Evolutionary conservation across 495 filamentous ascomycete genomes (phyloP).

Genomic region (Aspergillus nanangensis): DNA sequence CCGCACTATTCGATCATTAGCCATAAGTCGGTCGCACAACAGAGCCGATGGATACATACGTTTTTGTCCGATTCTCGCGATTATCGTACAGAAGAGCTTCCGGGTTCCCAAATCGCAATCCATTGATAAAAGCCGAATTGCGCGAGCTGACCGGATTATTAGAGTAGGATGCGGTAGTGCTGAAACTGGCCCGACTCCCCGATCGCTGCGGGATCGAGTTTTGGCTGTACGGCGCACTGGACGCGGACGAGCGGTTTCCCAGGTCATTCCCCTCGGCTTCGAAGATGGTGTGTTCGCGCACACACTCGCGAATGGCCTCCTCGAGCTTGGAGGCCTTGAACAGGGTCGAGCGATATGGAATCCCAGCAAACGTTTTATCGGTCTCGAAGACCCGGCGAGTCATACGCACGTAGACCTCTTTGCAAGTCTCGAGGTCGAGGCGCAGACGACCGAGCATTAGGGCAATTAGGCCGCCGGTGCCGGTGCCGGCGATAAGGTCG

Average conservation of each 20-base stretch:
- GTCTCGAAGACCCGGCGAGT: conserved; percentile 94
- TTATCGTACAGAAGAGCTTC: conserved; percentile 72
- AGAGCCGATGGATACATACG: conserved; percentile 53
- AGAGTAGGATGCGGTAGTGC: conserved; percentile 29
- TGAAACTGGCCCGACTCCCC: conserved; percentile 40
- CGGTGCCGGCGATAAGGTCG: conserved; percentile 91
- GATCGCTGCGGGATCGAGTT: conserved; percentile 39
- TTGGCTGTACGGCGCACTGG: conserved; percentile 34
- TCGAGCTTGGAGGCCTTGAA: conserved; percentile 97
- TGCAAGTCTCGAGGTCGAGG: conserved; percentile 91
- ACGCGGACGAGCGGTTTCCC: conserved; percentile 28
- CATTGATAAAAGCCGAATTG: conserved; percentile 37
- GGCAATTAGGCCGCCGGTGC: conserved; percentile 92
- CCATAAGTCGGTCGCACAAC: no score
- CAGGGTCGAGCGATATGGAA: conserved; percentile 86
- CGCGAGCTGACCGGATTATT: conserved; percentile 24
- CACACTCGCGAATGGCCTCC: conserved; percentile 87
- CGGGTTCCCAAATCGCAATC: conserved; percentile 51
- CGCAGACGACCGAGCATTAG: conserved; percentile 93
- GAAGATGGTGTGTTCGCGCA: conserved; percentile 77
- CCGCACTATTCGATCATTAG: conserved; percentile 50
- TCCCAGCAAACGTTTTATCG: conserved; percentile 93
- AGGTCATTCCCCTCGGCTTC: conserved; percentile 76
- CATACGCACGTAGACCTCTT: conserved; percentile 90
- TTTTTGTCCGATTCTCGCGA: conserved; percentile 84